Conservation (phyloP, 495 filamentous ascomycete species). For the Margaritispora aquatica region DNA sequence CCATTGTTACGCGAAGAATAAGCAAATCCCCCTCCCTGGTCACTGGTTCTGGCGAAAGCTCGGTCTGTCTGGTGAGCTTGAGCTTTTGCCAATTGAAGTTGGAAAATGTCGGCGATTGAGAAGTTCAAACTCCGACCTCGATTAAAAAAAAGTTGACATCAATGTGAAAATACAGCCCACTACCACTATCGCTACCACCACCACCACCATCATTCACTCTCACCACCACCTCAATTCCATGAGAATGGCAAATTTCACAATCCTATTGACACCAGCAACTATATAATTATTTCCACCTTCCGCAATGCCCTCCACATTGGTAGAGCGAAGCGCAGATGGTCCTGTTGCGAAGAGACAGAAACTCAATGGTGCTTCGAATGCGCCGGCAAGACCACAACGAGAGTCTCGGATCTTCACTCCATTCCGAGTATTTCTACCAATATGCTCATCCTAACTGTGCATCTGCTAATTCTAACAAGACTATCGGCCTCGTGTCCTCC, state of each 20-base stretch:
- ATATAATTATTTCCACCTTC: background rate
- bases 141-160: background rate
- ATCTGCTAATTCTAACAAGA: constrained; percentile 41
- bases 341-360: constrained; percentile 65
- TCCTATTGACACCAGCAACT: background rate
- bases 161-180: background rate
- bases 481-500: constrained; percentile 86
- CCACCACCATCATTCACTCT: background rate
- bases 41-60: no score
- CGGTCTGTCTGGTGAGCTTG: background rate
- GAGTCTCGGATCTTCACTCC: constrained; percentile 83
- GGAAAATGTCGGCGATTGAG: background rate
- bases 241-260: background rate
- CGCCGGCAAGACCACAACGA: constrained; percentile 26
- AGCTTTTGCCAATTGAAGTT: background rate
- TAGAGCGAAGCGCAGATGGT: constrained; percentile 40
- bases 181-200: no score
- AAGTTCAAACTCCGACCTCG: background rate
- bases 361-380: constrained; percentile 30
- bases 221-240: no score
- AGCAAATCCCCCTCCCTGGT: background rate
- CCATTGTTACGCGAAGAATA: background rate
- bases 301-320: constrained; percentile 35
- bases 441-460: background rate
- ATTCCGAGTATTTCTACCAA: constrained; percentile 63